A percentile compares a stretch with the other conserved stretches of the same genome.
phyloP scores from a whole-genome alignment of 2,329 filamentous ascomycete genomes.

The Aureobasidium sp. region DNA sequence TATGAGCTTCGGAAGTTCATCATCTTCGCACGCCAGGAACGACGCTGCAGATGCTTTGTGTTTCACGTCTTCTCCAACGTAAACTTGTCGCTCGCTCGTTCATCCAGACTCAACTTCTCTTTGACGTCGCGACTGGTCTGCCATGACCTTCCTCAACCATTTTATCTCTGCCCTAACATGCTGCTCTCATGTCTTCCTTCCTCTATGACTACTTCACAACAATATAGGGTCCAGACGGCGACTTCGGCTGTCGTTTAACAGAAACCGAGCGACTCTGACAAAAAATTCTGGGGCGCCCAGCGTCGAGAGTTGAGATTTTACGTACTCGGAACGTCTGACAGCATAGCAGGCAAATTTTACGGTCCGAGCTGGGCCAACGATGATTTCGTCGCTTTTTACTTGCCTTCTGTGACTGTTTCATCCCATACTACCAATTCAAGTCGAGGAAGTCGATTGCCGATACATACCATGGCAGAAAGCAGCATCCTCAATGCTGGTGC shows the following conservation, averaged over 20 bases:
- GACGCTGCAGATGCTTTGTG: neutral
- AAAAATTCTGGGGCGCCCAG: neutral
- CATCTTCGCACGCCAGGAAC: neutral
- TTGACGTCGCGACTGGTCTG: neutral
- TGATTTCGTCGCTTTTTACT: constrained; percentile 12
- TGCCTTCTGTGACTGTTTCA: constrained; percentile 6
- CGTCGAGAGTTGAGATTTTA: constrained; percentile 1
- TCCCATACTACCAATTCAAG: neutral
- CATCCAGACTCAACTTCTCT: constrained; percentile 2
- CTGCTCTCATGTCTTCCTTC: neutral
- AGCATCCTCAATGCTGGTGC: neutral
- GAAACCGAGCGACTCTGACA: neutral
- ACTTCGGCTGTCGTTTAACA: neutral
- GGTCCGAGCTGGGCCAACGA: constrained; percentile 3
- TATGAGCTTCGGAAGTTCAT: neutral
- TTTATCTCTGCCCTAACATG: neutral
- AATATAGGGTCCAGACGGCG: neutral
- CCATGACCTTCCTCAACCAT: neutral
- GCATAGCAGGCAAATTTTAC: constrained; percentile 8
- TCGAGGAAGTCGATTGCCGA: neutral
- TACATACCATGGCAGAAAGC: neutral
- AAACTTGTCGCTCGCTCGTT: neutral
- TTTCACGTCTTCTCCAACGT: neutral
- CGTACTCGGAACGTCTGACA: neutral
- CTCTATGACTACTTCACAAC: neutral